These are phyloP conservation scores for Globisporangium yorkense DNA, from an alignment of 352 stramenopile genomes.

Conservation along the genomic window DNA sequence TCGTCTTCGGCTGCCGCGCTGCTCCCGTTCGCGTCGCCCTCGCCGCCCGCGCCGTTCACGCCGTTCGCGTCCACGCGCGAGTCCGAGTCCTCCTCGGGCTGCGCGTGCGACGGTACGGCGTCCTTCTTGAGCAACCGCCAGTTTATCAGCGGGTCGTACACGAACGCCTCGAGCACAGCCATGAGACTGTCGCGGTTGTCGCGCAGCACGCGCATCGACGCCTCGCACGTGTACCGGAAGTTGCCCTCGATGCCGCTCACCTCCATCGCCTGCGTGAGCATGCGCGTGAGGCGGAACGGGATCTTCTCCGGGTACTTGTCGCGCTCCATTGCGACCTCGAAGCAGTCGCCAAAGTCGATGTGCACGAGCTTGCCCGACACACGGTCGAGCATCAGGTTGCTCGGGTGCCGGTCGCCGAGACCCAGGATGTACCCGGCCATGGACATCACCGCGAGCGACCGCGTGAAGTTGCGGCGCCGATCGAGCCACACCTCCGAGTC, in stretches of 20 bases:
- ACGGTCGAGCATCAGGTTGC: slow-evolving; percentile 99
- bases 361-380: slow-evolving; percentile 99
- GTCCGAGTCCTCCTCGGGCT: slow-evolving; percentile 36
- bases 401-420: slow-evolving; percentile 98
- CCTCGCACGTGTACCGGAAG: slow-evolving; percentile 98
- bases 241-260: slow-evolving; percentile 99
- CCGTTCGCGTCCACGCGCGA: slow-evolving; percentile 6
- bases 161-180: slow-evolving; percentile 99
- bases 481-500: slow-evolving; percentile 99
- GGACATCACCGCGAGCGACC: slow-evolving; percentile 99
- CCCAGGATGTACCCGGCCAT: slow-evolving; percentile 99
- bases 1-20: slow-evolving; percentile 17
- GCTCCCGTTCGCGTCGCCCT: neutral
- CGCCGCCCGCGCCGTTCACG: slow-evolving; percentile 6
- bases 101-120: slow-evolving; percentile 65
- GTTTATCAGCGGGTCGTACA: slow-evolving; percentile 99
- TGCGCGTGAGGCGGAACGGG: slow-evolving; percentile 99
- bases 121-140: slow-evolving; percentile 95
- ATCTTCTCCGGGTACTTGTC: slow-evolving; percentile 99
- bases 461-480: slow-evolving; percentile 96
- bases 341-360: slow-evolving; percentile 98
- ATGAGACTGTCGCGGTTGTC: slow-evolving; percentile 99
- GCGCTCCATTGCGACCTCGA: slow-evolving; percentile 99
- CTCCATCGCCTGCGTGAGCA: slow-evolving; percentile 99
- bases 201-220: slow-evolving; percentile 96